Evolutionary conservation across 495 filamentous ascomycete species (phyloP).

Genomic region (Thermothielavioides terrestris): DNA sequence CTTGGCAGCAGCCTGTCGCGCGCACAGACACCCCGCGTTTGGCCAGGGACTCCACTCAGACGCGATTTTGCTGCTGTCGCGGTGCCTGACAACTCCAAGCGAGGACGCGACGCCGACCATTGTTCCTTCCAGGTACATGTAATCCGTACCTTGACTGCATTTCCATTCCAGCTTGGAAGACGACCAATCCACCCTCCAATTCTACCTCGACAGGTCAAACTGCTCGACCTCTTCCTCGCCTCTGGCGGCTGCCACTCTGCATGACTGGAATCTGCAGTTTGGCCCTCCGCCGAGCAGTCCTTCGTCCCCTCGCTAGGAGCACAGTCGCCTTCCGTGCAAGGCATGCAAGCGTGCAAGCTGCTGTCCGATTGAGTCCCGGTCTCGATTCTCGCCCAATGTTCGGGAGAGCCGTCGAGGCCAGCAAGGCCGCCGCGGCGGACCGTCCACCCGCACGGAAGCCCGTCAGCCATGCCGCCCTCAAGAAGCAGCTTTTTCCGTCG

Average conservation of each 20-base stretch:
- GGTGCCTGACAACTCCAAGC: no score
- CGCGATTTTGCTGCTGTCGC: slow-evolving; percentile 9
- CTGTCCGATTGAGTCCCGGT: neutral
- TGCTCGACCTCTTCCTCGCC: no score
- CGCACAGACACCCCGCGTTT: slow-evolving; percentile 7
- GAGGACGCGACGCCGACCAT: slow-evolving; percentile 15
- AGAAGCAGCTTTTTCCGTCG: slow-evolving; percentile 41
- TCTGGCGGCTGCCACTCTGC: slow-evolving; percentile 11
- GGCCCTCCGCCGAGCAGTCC: slow-evolving; percentile 18
- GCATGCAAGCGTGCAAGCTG: slow-evolving; percentile 1
- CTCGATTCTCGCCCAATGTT: slow-evolving; percentile 15
- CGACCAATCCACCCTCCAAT: no score
- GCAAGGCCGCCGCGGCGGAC: slow-evolving; percentile 12
- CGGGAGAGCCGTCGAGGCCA: slow-evolving; percentile 11
- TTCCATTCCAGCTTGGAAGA: no score
- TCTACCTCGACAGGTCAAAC: neutral
- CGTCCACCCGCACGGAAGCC: slow-evolving; percentile 1
- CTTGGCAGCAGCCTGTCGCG: neutral
- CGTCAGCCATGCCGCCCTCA: slow-evolving; percentile 22
- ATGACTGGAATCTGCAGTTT: slow-evolving; percentile 24
- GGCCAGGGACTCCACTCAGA: neutral
- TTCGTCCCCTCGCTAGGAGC: slow-evolving; percentile 14
- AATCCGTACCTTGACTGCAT: no score
- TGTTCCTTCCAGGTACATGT: neutral
- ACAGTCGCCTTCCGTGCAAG: neutral